A percentile compares a stretch with the other conserved stretches of the same genome.
Conservation (phyloP, 2,329 filamentous ascomycete species). For the Shiraia sp. region DNA sequence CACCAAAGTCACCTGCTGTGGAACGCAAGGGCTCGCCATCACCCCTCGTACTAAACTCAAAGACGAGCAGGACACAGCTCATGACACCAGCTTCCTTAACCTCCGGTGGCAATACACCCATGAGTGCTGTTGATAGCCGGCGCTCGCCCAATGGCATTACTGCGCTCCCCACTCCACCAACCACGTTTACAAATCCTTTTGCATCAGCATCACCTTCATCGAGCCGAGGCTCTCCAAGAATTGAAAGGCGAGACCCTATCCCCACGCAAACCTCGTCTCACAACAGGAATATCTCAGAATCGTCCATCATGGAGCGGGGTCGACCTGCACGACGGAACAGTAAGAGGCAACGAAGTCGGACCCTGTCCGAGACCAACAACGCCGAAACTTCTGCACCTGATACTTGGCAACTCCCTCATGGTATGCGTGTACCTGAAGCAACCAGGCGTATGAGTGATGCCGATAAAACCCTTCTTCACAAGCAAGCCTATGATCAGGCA, state of each 20-base stretch:
- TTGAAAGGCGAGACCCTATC: constrained; percentile 38
- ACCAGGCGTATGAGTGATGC: constrained; percentile 35
- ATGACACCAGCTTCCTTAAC: constrained; percentile 32
- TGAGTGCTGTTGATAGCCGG: constrained; percentile 33
- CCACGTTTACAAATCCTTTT: constrained; percentile 37
- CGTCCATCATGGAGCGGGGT: constrained; percentile 45
- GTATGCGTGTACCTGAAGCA: constrained; percentile 43
- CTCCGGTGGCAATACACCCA: constrained; percentile 28
- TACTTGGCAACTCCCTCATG: constrained; percentile 42
- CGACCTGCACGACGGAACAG: constrained; percentile 37
- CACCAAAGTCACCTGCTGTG: constrained; percentile 41
- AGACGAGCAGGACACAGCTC: constrained; percentile 38
- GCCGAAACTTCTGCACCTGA: constrained; percentile 27
- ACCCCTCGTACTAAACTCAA: constrained; percentile 35
- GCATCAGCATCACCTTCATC: constrained; percentile 35
- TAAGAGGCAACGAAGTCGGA: constrained; percentile 38
- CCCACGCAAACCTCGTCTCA: constrained; percentile 23
- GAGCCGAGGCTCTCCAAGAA: constrained; percentile 35
- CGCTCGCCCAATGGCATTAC: constrained; percentile 37
- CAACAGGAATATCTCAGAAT: constrained; percentile 43
- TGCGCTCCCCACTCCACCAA: constrained; percentile 34
- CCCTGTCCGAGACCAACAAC: constrained; percentile 39
- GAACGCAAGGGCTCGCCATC: constrained; percentile 41
- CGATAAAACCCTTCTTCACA: constrained; percentile 43
- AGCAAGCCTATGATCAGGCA: constrained; percentile 45